Percentiles rank a stretch among this genome's conserved stretches.
Conservation (phyloP, 2,329 filamentous ascomycete genomes). For the Aschersonia sp. region DNA sequence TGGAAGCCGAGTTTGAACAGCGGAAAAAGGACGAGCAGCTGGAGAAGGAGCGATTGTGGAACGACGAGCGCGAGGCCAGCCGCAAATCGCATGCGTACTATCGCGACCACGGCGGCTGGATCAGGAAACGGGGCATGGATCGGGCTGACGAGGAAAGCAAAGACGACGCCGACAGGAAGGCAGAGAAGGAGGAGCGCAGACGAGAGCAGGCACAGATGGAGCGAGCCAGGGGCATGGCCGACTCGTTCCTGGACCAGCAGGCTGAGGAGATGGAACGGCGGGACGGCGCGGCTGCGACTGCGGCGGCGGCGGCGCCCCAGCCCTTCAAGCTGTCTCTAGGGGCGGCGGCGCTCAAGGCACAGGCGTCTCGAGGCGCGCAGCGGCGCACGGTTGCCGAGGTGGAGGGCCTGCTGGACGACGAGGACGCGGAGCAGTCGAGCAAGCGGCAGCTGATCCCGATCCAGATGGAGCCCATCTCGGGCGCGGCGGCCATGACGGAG, state of each 20-base stretch:
- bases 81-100: slow-evolving; percentile 73
- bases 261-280: slow-evolving; percentile 56
- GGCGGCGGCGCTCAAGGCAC: slow-evolving; percentile 63
- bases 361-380: slow-evolving; percentile 39
- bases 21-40: slow-evolving; percentile 58
- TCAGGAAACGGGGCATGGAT: slow-evolving; percentile 62
- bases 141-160: slow-evolving; percentile 57
- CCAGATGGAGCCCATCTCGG: slow-evolving; percentile 58
- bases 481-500: slow-evolving; percentile 53
- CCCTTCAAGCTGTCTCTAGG: slow-evolving; percentile 89
- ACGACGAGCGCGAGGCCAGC: slow-evolving; percentile 71
- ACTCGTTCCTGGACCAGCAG: slow-evolving; percentile 79
- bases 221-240: slow-evolving; percentile 69
- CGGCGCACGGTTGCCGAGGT: slow-evolving; percentile 84
- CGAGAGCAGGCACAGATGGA: slow-evolving; percentile 59
- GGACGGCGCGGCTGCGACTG: slow-evolving; percentile 3
- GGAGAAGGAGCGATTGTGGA: slow-evolving; percentile 52
- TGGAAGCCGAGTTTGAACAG: slow-evolving; percentile 52
- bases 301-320: slow-evolving; percentile 39
- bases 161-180: slow-evolving; percentile 70
- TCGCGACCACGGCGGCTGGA: slow-evolving; percentile 71
- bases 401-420: slow-evolving; percentile 86
- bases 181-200: slow-evolving; percentile 61
- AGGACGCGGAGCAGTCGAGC: slow-evolving; percentile 61
- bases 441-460: slow-evolving; percentile 71